Evolutionary conservation across 257 asterid species (phyloP), one percentile per base, ranked within the genome.

Genomic region (Fraxinus cuspidata): DNA sequence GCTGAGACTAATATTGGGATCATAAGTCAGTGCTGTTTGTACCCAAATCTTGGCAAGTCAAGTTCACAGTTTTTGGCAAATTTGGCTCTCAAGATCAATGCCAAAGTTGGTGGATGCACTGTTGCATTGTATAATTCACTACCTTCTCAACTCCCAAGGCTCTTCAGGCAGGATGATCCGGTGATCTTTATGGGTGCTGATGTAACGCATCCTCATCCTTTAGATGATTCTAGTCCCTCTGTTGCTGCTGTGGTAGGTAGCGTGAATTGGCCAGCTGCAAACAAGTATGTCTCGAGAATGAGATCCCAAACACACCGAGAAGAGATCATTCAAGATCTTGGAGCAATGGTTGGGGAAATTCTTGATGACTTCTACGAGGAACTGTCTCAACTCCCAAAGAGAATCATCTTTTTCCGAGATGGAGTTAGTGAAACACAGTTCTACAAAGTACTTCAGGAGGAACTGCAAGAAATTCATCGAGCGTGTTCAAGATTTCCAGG

Each of bases 131-230:
- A 90, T 81, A 85, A 88, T 79, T 84, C 97, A 1, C 65, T 96
- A 38, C 97, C 96, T 15, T 80, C 85, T 77, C 96, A 93, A 75
- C 86, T 96, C 42, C 97, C 99, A 0, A 84, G 98, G 76, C 88
- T 96, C 34, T 89, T 96, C 73, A 78, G 76, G 47, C 82, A 63
- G 0, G 96, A 90, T 1, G 85, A 89, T 15, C 98, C 99, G 0
- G 96, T 89, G 71, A 93, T 96, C 73, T 90, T 96, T 58, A 91
- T 96, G 98, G 99, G 99, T 0, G 99, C 99, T 0, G 99, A 96
- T 56, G 99, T 96, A 3, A 93, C 99, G 0, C 99, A 96, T 75
- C 99, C 99, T 4, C 99, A 96, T 81, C 99, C 99, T 0, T 73
- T 89, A 12, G 99, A 96, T 40, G 99, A 96, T 82, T 83, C 7